Percentiles rank a stretch among this genome's conserved stretches.
Conservation (phyloP, 2,329 filamentous ascomycete species). For the Tolypocladium ophioglossoides region DNA sequence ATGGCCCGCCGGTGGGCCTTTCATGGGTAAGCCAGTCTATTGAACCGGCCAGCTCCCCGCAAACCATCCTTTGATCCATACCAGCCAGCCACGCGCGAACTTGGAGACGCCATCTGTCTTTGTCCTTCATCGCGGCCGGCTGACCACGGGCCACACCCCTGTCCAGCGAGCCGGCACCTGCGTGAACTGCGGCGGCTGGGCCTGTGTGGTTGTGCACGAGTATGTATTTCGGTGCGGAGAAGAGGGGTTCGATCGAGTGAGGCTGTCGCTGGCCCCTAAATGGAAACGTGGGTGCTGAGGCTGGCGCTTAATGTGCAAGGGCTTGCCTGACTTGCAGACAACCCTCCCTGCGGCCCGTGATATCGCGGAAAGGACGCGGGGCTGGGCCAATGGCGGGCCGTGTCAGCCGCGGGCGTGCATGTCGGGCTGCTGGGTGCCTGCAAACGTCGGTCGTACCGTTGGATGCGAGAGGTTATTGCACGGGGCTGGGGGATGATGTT, state of each 20-base stretch:
- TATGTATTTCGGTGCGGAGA: not conserved
- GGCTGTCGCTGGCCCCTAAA: not conserved
- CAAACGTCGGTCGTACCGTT: too few relatives aligned
- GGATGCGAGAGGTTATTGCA: not conserved
- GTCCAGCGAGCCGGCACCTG: not conserved
- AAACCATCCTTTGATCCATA: not conserved
- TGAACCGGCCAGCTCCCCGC: not conserved
- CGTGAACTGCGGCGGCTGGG: not conserved
- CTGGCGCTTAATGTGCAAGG: constrained; percentile 2
- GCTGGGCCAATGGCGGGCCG: not conserved
- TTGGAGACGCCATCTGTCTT: not conserved
- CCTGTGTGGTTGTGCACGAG: not conserved
- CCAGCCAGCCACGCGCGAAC: not conserved
- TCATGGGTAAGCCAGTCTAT: too few relatives aligned
- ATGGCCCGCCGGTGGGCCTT: not conserved
- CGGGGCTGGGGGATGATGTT: not conserved
- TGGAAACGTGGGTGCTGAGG: not conserved
- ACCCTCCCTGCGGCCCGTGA: not conserved
- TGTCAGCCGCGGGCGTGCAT: not conserved
- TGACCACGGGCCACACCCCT: too few relatives aligned
- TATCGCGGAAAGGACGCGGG: not conserved
- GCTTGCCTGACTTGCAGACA: constrained; percentile 1
- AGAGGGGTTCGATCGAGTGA: not conserved
- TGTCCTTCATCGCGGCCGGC: not conserved
- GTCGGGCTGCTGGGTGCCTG: too few relatives aligned